Evolutionary conservation across 306 rosid genomes (phyloP).

Genomic region (Senna tora): DNA sequence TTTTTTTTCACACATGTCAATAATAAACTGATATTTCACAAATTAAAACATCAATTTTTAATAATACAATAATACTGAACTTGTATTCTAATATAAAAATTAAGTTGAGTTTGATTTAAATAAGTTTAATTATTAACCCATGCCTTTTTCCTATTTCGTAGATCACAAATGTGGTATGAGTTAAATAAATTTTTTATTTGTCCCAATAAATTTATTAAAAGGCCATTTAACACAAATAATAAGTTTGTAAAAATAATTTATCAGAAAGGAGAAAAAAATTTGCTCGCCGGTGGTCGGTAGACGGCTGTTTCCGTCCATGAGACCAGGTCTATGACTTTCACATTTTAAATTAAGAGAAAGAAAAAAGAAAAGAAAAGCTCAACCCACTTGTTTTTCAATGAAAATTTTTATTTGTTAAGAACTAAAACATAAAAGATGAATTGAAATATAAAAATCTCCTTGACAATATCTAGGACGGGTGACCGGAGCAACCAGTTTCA

Average conservation of each 20-base stretch:
- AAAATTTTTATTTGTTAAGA: too few species aligned
- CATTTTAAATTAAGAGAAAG: too few species aligned
- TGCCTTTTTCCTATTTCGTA: background rate
- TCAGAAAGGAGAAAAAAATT: background rate
- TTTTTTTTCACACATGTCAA: too few species aligned
- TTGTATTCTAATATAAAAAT: too few species aligned
- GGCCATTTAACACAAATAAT: too few species aligned
- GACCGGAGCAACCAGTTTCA: constrained; percentile 58
- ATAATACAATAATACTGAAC: too few species aligned
- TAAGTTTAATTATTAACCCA: background rate
- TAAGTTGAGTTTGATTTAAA: background rate
- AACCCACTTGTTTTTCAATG: too few species aligned
- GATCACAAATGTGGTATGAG: background rate
- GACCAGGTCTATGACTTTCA: constrained; percentile 31
- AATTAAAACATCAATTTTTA: background rate
- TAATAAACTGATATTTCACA: background rate
- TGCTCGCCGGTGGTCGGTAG: constrained; percentile 21
- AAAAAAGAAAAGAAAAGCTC: background rate
- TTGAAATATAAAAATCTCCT: constrained; percentile 19
- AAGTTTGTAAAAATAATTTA: too few species aligned
- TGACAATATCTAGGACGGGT: constrained; percentile 49
- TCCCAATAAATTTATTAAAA: too few species aligned
- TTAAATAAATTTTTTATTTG: background rate
- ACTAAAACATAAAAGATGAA: too few species aligned
- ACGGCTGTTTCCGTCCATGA: constrained; percentile 44